Conservation (phyloP, 495 filamentous ascomycete species). For the Penicillium dipodomyicola region DNA sequence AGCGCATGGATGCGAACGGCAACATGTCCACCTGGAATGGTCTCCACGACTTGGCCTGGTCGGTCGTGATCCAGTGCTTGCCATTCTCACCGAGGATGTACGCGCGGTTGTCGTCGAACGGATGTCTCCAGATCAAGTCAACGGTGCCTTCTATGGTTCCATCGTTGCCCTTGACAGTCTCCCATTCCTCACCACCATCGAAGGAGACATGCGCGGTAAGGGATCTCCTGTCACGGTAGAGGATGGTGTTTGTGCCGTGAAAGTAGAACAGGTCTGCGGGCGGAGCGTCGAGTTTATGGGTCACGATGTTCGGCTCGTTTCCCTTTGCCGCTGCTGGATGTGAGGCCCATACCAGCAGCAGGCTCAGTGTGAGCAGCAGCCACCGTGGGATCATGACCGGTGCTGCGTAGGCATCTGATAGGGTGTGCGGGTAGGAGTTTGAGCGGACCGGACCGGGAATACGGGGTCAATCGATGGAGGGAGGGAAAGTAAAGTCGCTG, state of each 20-base stretch:
- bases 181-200: conserved; percentile 77
- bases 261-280: conserved; percentile 79
- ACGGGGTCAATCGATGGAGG: conserved; percentile 4
- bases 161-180: conserved; percentile 58
- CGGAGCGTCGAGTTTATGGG: conserved; percentile 57
- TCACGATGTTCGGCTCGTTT: conserved; percentile 48
- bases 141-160: conserved; percentile 52
- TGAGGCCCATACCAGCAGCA: conserved; percentile 34
- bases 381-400: conserved; percentile 44
- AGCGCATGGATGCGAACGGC: conserved; percentile 28
- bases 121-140: conserved; percentile 64
- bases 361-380: conserved; percentile 38
- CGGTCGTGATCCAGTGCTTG: conserved; percentile 74
- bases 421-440: conserved; percentile 9
- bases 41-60: conserved; percentile 77
- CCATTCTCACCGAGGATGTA: conserved; percentile 66
- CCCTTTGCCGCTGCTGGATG: conserved; percentile 46
- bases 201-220: conserved; percentile 66
- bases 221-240: conserved; percentile 57
- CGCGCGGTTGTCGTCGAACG: conserved; percentile 72
- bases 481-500: neutral
- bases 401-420: conserved; percentile 36
- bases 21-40: conserved; percentile 59
- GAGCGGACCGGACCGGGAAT: conserved; percentile 23
- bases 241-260: conserved; percentile 73